Conservation (phyloP, 257 asterid species). For the Striga asiatica region DNA sequence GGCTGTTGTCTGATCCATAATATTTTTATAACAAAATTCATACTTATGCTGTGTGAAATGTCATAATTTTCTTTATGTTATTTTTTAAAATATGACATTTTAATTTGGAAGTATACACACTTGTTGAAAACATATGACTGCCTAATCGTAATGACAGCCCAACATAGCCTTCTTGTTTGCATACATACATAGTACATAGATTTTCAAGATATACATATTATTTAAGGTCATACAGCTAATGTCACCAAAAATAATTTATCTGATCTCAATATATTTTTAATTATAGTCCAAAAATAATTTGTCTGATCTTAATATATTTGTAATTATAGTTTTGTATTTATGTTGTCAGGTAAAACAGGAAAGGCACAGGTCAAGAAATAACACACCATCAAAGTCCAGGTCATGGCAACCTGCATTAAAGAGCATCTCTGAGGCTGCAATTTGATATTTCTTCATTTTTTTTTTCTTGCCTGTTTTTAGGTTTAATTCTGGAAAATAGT, state of each 20-base stretch:
- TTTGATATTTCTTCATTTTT: conserved; percentile 12
- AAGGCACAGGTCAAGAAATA: conserved; percentile 39
- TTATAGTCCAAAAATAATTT: neutral
- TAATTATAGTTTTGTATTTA: neutral
- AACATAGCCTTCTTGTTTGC: no score
- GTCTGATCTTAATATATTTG: neutral
- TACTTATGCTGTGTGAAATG: no score
- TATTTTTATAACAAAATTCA: no score
- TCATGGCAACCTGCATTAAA: conserved; percentile 75
- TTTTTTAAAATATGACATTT: no score
- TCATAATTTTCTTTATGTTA: no score
- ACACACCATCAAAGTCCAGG: conserved; percentile 29
- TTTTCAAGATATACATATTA: no score
- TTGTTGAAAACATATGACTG: no score
- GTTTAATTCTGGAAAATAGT: conserved; percentile 19
- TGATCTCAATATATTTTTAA: neutral
- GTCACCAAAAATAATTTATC: neutral
- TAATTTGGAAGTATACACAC: no score
- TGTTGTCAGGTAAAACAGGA: conserved; percentile 42
- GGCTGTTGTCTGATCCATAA: no score
- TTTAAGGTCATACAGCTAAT: conserved; percentile 8
- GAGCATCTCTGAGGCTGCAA: conserved; percentile 73
- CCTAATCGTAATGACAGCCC: no score
- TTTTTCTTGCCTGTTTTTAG: conserved; percentile 3
- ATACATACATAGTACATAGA: no score